phyloP scores from a whole-genome alignment of 805 yeast genomes.

The Maudiozyma barnettii region DNA sequence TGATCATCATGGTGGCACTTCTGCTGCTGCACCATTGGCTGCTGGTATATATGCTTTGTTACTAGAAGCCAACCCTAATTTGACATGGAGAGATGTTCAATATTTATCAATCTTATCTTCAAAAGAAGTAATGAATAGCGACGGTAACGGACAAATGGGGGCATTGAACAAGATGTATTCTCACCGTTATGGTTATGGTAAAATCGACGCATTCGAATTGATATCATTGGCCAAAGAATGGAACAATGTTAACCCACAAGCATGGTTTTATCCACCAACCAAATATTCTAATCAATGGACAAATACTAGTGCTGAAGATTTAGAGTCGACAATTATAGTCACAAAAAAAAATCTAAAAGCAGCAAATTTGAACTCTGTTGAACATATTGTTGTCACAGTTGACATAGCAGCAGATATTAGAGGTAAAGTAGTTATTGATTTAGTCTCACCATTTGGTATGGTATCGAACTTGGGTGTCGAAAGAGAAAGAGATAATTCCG shows the following conservation, averaged over 20 bases:
- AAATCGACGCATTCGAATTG: conserved; percentile 69
- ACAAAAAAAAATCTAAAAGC: conserved; percentile 38
- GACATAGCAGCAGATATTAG: conserved; percentile 55
- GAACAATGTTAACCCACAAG: conserved; percentile 84
- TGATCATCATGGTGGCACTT: conserved; percentile 83
- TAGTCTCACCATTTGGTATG: conserved; percentile 69
- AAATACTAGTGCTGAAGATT: conserved; percentile 15
- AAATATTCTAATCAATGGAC: conserved; percentile 26
- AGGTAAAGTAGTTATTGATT: conserved; percentile 57
- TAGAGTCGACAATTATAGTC: conserved; percentile 38
- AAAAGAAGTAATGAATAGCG: conserved; percentile 53
- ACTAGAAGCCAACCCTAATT: conserved; percentile 69
- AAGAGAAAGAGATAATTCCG: conserved; percentile 48
- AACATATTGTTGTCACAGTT: conserved; percentile 79
- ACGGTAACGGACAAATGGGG: conserved; percentile 66
- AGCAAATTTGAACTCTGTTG: conserved; percentile 61
- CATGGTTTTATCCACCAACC: conserved; percentile 56
- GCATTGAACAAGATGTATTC: conserved; percentile 64
- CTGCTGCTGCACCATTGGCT: conserved; percentile 97
- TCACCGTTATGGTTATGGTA: conserved; percentile 87
- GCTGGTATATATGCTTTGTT: conserved; percentile 90
- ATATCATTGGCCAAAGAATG: conserved; percentile 66
- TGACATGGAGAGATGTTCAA: conserved; percentile 95
- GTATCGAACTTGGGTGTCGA: conserved; percentile 62
- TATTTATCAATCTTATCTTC: conserved; percentile 69